These are phyloP conservation scores for Ascocoryne sarcoides DNA, from an alignment of 2,329 filamentous ascomycete genomes.

Conservation along the genomic window DNA sequence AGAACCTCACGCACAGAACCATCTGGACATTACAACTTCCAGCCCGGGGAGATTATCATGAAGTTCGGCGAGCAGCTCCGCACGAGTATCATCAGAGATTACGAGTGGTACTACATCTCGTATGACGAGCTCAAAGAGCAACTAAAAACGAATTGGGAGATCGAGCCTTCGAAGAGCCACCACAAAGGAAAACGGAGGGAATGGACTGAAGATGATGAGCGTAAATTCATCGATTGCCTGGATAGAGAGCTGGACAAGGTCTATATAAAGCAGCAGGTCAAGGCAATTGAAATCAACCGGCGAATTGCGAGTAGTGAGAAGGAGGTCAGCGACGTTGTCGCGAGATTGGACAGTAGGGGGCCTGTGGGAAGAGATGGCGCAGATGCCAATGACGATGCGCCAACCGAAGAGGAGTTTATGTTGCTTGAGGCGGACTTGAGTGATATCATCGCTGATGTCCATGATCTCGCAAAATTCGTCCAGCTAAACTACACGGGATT, in stretches of 20 bases:
- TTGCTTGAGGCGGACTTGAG: constrained; percentile 89
- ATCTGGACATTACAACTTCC: constrained; percentile 15
- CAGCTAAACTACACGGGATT: constrained; percentile 98
- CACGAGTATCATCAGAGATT: constrained; percentile 92
- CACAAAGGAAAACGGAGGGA: constrained; percentile 46
- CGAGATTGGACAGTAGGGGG: constrained; percentile 57
- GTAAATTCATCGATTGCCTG: constrained; percentile 74
- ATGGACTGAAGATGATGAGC: constrained; percentile 91
- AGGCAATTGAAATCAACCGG: constrained; percentile 89
- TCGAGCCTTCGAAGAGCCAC: constrained; percentile 36
- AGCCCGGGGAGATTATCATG: constrained; percentile 51
- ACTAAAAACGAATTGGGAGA: constrained; percentile 65
- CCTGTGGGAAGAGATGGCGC: constrained; percentile 30
- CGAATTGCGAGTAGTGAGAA: constrained; percentile 81
- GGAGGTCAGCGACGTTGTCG: constrained; percentile 83
- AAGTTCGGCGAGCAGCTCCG: constrained; percentile 96
- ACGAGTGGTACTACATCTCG: constrained; percentile 96
- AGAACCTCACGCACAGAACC: constrained; percentile 1
- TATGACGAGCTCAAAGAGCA: constrained; percentile 89
- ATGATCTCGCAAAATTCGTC: constrained; percentile 96
- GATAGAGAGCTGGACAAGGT: constrained; percentile 95
- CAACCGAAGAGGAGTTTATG: constrained; percentile 87
- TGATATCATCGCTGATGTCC: constrained; percentile 96
- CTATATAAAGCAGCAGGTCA: constrained; percentile 93
- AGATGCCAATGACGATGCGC: constrained; percentile 38